These are phyloP conservation scores for Colletotrichum higginsianum DNA, from an alignment of 2,329 filamentous ascomycete species.

Conservation along the genomic window DNA sequence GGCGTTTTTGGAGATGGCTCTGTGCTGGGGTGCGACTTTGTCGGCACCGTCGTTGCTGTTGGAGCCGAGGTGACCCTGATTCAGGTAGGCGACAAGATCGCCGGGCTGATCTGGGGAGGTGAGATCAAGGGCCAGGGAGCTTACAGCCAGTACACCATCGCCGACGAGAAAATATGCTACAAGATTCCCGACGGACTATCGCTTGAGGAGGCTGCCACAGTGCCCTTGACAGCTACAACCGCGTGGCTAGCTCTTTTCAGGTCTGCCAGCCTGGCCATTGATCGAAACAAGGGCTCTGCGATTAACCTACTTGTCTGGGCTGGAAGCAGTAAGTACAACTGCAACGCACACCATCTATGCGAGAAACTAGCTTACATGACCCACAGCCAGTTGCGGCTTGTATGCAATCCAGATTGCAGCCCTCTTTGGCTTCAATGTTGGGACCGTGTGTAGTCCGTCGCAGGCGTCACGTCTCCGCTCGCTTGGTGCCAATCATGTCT, in stretches of 20 bases:
- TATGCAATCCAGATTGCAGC: constrained; percentile 11
- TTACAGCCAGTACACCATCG: constrained; percentile 7
- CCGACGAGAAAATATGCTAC: constrained; percentile 2
- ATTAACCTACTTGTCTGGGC: constrained; percentile 1
- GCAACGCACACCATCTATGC: background rate
- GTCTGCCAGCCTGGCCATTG: background rate
- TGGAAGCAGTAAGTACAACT: constrained; percentile 7
- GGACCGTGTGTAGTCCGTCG: constrained; percentile 7
- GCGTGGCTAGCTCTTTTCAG: constrained; percentile 1
- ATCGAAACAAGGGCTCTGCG: constrained; percentile 4
- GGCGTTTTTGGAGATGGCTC: constrained; percentile 4
- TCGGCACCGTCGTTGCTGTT: background rate
- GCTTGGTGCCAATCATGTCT: constrained; percentile 1
- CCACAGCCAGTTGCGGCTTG: background rate
- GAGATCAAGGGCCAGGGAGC: background rate
- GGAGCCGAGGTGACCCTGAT: background rate
- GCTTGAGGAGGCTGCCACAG: constrained; percentile 1
- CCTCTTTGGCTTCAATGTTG: constrained; percentile 6
- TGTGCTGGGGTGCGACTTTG: constrained; percentile 9
- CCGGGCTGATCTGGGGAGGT: constrained; percentile 10
- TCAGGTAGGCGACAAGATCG: background rate
- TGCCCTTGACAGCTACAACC: constrained; percentile 4
- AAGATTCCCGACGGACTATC: background rate
- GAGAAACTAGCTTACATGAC: background rate
- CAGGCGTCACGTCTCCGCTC: constrained; percentile 1